phyloP scores from a whole-genome alignment of 192 early-diverging fungal genomes.

The Umbelopsis sp. region DNA sequence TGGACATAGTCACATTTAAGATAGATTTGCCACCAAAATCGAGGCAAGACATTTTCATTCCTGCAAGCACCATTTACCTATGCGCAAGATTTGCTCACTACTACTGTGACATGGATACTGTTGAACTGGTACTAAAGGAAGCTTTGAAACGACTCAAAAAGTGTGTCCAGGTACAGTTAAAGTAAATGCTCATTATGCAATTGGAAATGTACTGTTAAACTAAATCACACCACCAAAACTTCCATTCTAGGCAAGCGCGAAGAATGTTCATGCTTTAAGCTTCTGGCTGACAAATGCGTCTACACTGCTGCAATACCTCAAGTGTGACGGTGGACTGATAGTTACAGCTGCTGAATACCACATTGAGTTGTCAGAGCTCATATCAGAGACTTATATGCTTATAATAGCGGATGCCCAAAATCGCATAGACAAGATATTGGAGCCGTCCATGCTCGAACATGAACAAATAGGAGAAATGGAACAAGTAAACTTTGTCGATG shows the following conservation, averaged over 20 bases:
- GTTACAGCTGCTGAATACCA: slow-evolving; percentile 72
- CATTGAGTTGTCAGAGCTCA: slow-evolving; percentile 72
- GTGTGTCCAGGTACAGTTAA: slow-evolving; percentile 35
- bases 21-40: slow-evolving; percentile 59
- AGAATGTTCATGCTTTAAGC: slow-evolving; percentile 44
- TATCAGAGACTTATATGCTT: slow-evolving; percentile 67
- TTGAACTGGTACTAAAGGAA: slow-evolving; percentile 67
- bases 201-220: background rate
- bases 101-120: slow-evolving; percentile 68
- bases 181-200: slow-evolving; percentile 26
- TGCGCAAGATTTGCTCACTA: slow-evolving; percentile 88
- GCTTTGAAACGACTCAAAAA: slow-evolving; percentile 56
- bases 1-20: slow-evolving; percentile 69
- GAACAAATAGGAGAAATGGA: slow-evolving; percentile 73
- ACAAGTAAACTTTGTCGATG: slow-evolving; percentile 57
- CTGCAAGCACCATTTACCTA: slow-evolving; percentile 87
- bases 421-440: slow-evolving; percentile 64
- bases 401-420: slow-evolving; percentile 63
- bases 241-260: slow-evolving; percentile 19
- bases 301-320: slow-evolving; percentile 83
- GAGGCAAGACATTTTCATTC: slow-evolving; percentile 64
- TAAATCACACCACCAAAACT: background rate
- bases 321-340: slow-evolving; percentile 78
- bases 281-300: slow-evolving; percentile 88
- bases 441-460: slow-evolving; percentile 67